Evolutionary conservation across 345 rosid species (phyloP).

Genomic region (Aquilaria sinensis): DNA sequence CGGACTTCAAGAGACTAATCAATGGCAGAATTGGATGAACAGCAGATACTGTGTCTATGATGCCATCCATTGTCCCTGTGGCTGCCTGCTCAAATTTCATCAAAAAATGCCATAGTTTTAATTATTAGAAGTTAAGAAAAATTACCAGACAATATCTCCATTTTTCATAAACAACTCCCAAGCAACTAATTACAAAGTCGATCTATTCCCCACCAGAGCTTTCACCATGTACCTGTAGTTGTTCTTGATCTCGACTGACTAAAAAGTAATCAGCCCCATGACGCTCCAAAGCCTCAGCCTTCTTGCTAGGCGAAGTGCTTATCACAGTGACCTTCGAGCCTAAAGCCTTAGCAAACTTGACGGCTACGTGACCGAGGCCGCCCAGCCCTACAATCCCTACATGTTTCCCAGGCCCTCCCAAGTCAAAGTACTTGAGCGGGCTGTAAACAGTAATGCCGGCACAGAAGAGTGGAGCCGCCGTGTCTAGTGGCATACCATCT

Average conservation of each 20-base stretch:
- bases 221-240: conserved; percentile 10
- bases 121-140: too few species aligned
- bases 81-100: conserved; percentile 17
- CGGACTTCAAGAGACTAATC: conserved; percentile 24
- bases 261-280: conserved; percentile 39
- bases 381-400: conserved; percentile 38
- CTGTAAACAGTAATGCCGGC: conserved; percentile 36
- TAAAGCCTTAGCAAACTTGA: conserved; percentile 38
- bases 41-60: conserved; percentile 24
- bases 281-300: conserved; percentile 23
- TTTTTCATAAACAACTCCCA: too few species aligned
- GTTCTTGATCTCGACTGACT: conserved; percentile 14
- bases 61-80: conserved; percentile 27
- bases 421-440: conserved; percentile 25
- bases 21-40: conserved; percentile 27
- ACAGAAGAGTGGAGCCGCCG: conserved; percentile 22
- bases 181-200: too few species aligned
- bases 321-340: conserved; percentile 35
- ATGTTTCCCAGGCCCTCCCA: conserved; percentile 22
- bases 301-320: conserved; percentile 35
- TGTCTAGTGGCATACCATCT: background rate
- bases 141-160: too few species aligned
- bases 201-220: too few species aligned
- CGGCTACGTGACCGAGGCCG: conserved; percentile 40
- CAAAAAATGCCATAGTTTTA: too few species aligned